Percentiles rank a stretch among this genome's conserved stretches.
Conservation (phyloP, 2,329 filamentous ascomycete genomes). For the Drechslerella dactyloides region DNA sequence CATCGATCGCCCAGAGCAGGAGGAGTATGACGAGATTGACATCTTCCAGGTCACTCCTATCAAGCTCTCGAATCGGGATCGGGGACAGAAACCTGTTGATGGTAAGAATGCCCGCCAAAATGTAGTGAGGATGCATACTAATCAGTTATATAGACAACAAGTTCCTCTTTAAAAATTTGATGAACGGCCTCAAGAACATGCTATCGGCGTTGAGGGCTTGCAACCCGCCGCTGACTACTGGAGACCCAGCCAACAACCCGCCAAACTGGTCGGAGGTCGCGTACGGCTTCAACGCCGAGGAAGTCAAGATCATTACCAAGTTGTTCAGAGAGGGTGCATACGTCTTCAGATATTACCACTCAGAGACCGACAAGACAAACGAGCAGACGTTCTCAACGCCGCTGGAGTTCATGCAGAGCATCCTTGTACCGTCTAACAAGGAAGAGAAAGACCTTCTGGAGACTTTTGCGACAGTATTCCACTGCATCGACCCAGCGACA, state of each 20-base stretch:
- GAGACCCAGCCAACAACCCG: conserved; percentile 75
- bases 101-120: conserved; percentile 31
- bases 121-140: conserved; percentile 20
- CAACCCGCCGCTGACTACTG: conserved; percentile 66
- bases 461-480: conserved; percentile 97
- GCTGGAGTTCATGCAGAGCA: conserved; percentile 76
- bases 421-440: conserved; percentile 77
- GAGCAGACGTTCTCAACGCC: conserved; percentile 53
- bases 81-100: conserved; percentile 82
- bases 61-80: conserved; percentile 88
- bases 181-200: conserved; percentile 94
- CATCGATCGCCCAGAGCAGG: conserved; percentile 69
- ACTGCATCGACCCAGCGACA: conserved; percentile 95
- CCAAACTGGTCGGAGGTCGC: conserved; percentile 90
- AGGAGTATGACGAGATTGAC: conserved; percentile 97
- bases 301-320: conserved; percentile 94
- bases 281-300: conserved; percentile 94
- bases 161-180: conserved; percentile 93
- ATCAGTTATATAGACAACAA: conserved; percentile 78
- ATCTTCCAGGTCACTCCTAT: conserved; percentile 97
- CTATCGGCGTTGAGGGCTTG: conserved; percentile 94
- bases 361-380: conserved; percentile 67
- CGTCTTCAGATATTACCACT: conserved; percentile 95
- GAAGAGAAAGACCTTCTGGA: conserved; percentile 98
- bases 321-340: conserved; percentile 95